These are phyloP conservation scores for Monosporozyma aerobia DNA, from an alignment of 805 yeast species.

Conservation along the genomic window DNA sequence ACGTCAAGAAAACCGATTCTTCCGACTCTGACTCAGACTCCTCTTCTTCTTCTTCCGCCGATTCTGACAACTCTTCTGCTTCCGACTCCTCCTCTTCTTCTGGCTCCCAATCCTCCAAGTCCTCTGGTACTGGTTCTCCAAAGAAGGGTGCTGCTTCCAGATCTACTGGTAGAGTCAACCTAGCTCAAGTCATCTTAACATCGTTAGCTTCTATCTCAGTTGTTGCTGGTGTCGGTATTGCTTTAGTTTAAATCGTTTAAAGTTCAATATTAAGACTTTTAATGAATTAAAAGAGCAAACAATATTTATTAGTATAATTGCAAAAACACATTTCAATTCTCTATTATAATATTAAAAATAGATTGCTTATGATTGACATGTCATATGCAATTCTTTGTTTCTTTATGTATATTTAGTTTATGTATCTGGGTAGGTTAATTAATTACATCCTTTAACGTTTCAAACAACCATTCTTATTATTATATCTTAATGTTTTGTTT, in stretches of 20 bases:
- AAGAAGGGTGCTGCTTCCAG: conserved; percentile 1
- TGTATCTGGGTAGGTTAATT: conserved; percentile 1
- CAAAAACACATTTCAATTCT: neutral
- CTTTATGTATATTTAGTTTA: conserved; percentile 1
- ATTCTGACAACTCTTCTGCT: neutral
- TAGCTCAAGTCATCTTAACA: conserved; percentile 4
- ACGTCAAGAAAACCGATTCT: conserved; percentile 7
- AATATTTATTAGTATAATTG: neutral
- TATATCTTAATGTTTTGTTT: neutral
- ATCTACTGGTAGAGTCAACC: conserved; percentile 3
- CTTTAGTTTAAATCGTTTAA: conserved; percentile 1
- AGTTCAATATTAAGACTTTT: neutral
- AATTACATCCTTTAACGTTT: neutral
- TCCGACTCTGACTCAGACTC: conserved; percentile 3
- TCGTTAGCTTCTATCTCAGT: conserved; percentile 4
- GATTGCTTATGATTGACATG: neutral
- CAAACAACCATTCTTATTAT: neutral
- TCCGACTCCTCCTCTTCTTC: neutral
- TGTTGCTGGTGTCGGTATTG: conserved; percentile 7
- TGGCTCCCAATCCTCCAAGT: neutral
- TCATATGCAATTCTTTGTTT: neutral
- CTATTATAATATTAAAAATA: neutral
- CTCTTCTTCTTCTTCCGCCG: neutral
- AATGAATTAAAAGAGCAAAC: neutral
- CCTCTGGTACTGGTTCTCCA: conserved; percentile 14